Base-by-base conservation (phyloP, 371 early-diverging fungal species). In the Conidiobolus incongruus region DNA sequence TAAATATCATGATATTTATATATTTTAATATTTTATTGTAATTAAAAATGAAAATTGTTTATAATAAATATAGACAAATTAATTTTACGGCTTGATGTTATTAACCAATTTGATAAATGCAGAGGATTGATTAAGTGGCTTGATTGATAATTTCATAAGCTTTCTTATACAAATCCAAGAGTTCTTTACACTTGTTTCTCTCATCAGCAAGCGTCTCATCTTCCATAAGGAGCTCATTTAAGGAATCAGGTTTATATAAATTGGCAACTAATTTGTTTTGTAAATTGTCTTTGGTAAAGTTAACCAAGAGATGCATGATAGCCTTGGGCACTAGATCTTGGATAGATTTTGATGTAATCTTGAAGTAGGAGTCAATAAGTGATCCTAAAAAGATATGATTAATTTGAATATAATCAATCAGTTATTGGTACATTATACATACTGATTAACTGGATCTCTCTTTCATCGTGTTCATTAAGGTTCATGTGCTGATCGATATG, bases 251-350 rank as follows among this genome's bases (percentile, higher is more conserved):
- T 46, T 71, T 70, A 55, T 88, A 92, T n/a, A 92, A 62, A 33
- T 69, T 70, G 16, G 77, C 59, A 5, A 92, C 88, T 16, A 92
- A 61, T 17, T 75, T 66, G 56, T 81, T 77, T 51, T 89, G 90
- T 36, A 89, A 70, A 19, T 61, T 52, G 45, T 80, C 72, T 47
- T 77, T 72, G 13, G 76, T 72, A 50, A 72, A 64, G 48, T 81
- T 78, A 28, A 85, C 82, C 32, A 85, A 55, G 37, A 81, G 47
- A 50, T 79, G 78, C 85, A 92, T 88, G 46, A 89, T 75, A 0
- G 90, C 84, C 53, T 92, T 92, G 10, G 93, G 93, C 2, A 92
- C 86, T 47, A 81, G 57, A 44, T 92, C 90, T 51, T 82, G 75
- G 31, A 89, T 74, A 10, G 74, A 68, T 56, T 81, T 80, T 47